Base-by-base conservation (phyloP, 345 rosid species). In the Leavenworthia alabamica region DNA sequence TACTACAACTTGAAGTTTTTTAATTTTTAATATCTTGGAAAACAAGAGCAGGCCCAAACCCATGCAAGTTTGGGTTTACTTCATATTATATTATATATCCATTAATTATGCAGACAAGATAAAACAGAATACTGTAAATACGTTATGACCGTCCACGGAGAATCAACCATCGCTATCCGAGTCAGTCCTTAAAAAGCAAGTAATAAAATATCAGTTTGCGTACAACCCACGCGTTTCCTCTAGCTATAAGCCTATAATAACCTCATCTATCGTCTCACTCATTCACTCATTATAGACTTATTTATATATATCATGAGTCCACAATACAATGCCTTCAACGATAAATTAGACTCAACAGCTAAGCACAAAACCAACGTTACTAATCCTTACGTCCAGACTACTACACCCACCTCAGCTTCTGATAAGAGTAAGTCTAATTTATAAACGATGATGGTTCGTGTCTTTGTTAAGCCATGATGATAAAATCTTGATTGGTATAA, bases 321-420 rank as follows among this genome's bases (percentile, higher is more conserved):
- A 44, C 52, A 39, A 31, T 59, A 42, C 65, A 22, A 48, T 10
- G 15, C 23, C 31, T 4, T 44, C 48, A 26, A 33, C 45, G 7
- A 31, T 22, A 61, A 7, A 1, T 15, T 29, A 55, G 64, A n/a
- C 28, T 31, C 31, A 10, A 17, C 2, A 37, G 24, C 36, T 46
- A 55, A 27, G 27, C 74, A 40, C 37, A 41, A 41, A 67, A 57
- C 62, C 59, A 73, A 37, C 46, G 52, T 8, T 45, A 67, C 28
- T 60, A 69, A 79, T 55, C 88, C 84, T 57, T 82, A 82, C 65
- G 48, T 81, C 60, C 72, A 74, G 16, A 32, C 60, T 41, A 66
- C 86, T 24, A 63, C 78, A 16, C 67, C 79, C 22, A 70, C 41
- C 22, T 71, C 71, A 5, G 56, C 78, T 14, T 59, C 75, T 36